A percentile compares a stretch with the other conserved stretches of the same genome.
Evolutionary conservation across 306 rosid genomes (phyloP).

Genomic region (Ceratonia siliqua): DNA sequence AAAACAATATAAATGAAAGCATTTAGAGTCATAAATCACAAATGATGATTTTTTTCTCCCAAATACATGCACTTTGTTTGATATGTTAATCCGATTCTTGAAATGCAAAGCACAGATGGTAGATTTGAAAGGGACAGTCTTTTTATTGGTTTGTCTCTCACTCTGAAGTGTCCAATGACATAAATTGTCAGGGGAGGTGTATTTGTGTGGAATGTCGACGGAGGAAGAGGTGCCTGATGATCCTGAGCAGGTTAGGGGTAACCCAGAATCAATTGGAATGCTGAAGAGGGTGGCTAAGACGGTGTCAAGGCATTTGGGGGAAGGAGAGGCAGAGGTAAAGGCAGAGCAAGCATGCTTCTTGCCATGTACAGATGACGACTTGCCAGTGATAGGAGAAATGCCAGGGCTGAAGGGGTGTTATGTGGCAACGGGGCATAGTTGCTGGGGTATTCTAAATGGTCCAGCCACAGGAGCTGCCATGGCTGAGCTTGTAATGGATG

Average conservation of each 20-base stretch:
- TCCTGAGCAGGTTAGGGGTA: slow-evolving; percentile 59
- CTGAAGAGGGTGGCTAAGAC: slow-evolving; percentile 76
- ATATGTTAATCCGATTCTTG: neutral
- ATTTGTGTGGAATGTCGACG: slow-evolving; percentile 77
- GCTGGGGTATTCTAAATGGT: slow-evolving; percentile 94
- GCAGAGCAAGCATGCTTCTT: slow-evolving; percentile 89
- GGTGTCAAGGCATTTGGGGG: slow-evolving; percentile 74
- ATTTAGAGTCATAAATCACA: neutral
- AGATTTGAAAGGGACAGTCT: neutral
- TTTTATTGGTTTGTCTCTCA: neutral
- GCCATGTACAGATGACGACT: slow-evolving; percentile 73
- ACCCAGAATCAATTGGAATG: slow-evolving; percentile 57
- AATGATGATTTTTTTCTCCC: neutral
- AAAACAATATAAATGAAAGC: neutral
- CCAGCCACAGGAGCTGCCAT: slow-evolving; percentile 93
- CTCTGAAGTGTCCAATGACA: neutral
- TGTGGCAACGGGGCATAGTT: slow-evolving; percentile 86
- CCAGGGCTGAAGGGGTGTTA: slow-evolving; percentile 67
- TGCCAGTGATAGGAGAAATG: slow-evolving; percentile 76
- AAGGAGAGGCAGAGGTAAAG: slow-evolving; percentile 65
- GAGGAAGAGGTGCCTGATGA: slow-evolving; percentile 77
- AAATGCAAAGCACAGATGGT: neutral
- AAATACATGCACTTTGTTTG: neutral
- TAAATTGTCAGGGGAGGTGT: slow-evolving; percentile 81
- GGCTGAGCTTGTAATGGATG: slow-evolving; percentile 81